phyloP scores from a whole-genome alignment of 768 basidiomycete species.

The Lepiota subincarnata region DNA sequence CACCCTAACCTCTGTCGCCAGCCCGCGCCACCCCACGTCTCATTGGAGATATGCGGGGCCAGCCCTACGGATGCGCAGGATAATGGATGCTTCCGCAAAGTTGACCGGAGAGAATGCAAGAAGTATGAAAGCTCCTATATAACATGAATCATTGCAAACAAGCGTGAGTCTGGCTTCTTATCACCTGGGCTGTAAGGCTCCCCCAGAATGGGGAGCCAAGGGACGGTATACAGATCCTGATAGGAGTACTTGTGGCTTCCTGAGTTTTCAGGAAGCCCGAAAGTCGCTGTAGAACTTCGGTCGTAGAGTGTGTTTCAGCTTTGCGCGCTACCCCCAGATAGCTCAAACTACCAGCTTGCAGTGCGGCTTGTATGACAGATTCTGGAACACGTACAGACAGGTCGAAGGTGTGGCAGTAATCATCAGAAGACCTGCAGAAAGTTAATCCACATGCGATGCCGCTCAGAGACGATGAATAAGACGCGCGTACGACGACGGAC shows the following conservation, averaged over 20 bases:
- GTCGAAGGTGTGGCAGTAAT: slow-evolving; percentile 72
- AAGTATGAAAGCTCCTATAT: slow-evolving; percentile 67
- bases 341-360: slow-evolving; percentile 20
- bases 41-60: slow-evolving; percentile 56
- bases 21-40: slow-evolving; percentile 55
- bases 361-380: slow-evolving; percentile 41
- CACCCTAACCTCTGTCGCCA: slow-evolving; percentile 81
- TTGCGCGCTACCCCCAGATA: slow-evolving; percentile 5
- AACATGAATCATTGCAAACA: slow-evolving; percentile 4
- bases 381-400: slow-evolving; percentile 59
- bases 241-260: slow-evolving; percentile 28
- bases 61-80: slow-evolving; percentile 68
- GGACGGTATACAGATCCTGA: slow-evolving; percentile 59
- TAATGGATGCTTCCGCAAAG: slow-evolving; percentile 54
- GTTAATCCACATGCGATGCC: slow-evolving; percentile 4
- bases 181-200: slow-evolving; percentile 52
- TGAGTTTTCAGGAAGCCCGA: slow-evolving; percentile 23
- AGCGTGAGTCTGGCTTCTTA: slow-evolving; percentile 14
- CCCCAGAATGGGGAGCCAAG: slow-evolving; percentile 72
- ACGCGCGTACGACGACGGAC: slow-evolving; percentile 44
- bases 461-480: slow-evolving; percentile 7
- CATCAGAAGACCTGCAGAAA: slow-evolving; percentile 42
- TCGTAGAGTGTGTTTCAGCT: slow-evolving; percentile 10
- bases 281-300: slow-evolving; percentile 23
- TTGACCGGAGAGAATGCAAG: slow-evolving; percentile 58